Conservation (phyloP, 1,284 basidiomycete species). For the Tylopilus sp. region DNA sequence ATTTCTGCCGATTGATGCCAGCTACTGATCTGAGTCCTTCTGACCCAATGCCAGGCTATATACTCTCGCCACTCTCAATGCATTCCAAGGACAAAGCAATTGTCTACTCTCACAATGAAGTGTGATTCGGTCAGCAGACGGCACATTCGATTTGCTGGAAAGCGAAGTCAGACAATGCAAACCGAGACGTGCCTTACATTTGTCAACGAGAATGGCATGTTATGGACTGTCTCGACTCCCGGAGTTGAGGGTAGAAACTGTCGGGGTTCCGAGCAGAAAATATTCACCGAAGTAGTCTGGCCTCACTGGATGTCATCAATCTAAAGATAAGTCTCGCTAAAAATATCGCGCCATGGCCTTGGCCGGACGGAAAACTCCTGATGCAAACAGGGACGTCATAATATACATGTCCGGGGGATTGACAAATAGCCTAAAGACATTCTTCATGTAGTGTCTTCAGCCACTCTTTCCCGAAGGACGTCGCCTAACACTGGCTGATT, state of each 20-base stretch:
- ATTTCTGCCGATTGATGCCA: background rate
- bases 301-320: background rate
- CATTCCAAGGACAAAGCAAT: constrained; percentile 25
- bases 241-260: background rate
- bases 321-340: constrained; percentile 9
- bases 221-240: constrained; percentile 1
- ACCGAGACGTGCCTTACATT: background rate
- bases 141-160: background rate
- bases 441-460: constrained; percentile 15
- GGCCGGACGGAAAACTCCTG: background rate
- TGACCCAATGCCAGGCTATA: constrained; percentile 18
- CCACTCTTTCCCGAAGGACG: background rate
- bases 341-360: background rate
- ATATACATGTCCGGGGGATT: background rate
- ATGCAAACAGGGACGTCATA: constrained; percentile 2
- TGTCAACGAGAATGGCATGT: constrained; percentile 7
- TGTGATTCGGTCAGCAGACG: constrained; percentile 6
- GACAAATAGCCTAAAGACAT: constrained; percentile 3
- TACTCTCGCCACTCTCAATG: constrained; percentile 27
- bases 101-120: constrained; percentile 7
- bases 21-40: background rate
- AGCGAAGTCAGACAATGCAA: constrained; percentile 22
- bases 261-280: background rate
- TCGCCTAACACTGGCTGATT: constrained; percentile 2
- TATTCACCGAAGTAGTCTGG: background rate